phyloP scores from a whole-genome alignment of 2,329 filamentous ascomycete genomes.

The Periconia macrospinosa region DNA sequence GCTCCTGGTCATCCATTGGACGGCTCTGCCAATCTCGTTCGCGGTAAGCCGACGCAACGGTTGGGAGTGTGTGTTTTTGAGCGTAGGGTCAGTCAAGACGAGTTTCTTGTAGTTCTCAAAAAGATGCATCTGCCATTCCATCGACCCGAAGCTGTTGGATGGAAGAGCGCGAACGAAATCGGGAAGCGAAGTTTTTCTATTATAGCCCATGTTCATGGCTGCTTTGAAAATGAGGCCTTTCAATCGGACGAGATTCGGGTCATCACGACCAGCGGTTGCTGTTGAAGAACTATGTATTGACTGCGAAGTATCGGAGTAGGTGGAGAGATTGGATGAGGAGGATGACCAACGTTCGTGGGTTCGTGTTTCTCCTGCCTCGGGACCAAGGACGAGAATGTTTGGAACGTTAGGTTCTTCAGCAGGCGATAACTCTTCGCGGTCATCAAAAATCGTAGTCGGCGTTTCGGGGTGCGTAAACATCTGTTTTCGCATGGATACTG shows the following conservation, averaged over 20 bases:
- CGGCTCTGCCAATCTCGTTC: conserved; percentile 77
- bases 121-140: conserved; percentile 70
- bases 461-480: conserved; percentile 69
- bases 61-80: conserved; percentile 52
- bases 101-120: conserved; percentile 80
- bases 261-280: conserved; percentile 68
- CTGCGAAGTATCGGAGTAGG: conserved; percentile 69
- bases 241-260: conserved; percentile 74
- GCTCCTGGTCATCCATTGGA: conserved; percentile 72
- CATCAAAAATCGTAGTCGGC: conserved; percentile 92
- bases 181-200: conserved; percentile 66
- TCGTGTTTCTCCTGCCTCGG: conserved; percentile 55
- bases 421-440: conserved; percentile 75
- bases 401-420: conserved; percentile 72
- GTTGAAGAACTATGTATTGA: conserved; percentile 68
- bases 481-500: conserved; percentile 41
- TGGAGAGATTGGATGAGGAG: conserved; percentile 71
- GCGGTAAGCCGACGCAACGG: conserved; percentile 66
- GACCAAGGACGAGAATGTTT: conserved; percentile 85
- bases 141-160: conserved; percentile 74
- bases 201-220: conserved; percentile 81
- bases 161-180: conserved; percentile 76
- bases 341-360: conserved; percentile 78
- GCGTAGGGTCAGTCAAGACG: conserved; percentile 71
- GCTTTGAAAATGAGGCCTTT: conserved; percentile 82